Conservation (phyloP, 2,329 filamentous ascomycete genomes). For the Fusarium hainanense region DNA sequence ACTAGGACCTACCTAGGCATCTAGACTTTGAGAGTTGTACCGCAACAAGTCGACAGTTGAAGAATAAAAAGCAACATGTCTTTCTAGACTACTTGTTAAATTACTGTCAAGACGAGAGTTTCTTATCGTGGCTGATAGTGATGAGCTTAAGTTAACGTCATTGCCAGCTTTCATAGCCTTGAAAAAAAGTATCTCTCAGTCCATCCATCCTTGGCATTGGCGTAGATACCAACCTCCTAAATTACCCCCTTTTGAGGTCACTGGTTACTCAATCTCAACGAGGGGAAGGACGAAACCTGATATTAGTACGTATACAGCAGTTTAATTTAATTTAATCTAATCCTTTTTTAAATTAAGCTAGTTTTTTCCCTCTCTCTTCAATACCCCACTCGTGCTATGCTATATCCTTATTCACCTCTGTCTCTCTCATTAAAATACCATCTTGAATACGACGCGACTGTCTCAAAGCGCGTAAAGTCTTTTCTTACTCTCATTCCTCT, state of each 20-base stretch:
- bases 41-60: neutral
- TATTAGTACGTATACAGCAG: neutral
- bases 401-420: constrained; percentile 8
- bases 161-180: constrained; percentile 1
- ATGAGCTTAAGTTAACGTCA: constrained; percentile 20
- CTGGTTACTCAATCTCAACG: neutral
- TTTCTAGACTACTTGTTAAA: neutral
- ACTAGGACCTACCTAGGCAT: neutral
- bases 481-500: neutral
- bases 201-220: constrained; percentile 21
- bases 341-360: constrained; percentile 14
- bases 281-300: constrained; percentile 23
- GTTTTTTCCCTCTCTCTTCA: constrained; percentile 4
- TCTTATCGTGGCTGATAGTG: neutral
- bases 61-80: neutral
- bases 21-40: neutral
- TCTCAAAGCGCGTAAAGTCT: constrained; percentile 5
- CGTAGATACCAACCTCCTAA: constrained; percentile 26
- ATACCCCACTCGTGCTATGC: neutral
- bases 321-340: neutral
- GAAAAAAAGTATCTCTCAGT: constrained; percentile 1
- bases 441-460: constrained; percentile 17
- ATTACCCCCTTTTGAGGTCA: constrained; percentile 26
- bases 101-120: neutral
- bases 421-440: constrained; percentile 4